Conservation (phyloP, 257 asterid species). For the Asclepias syriaca region DNA sequence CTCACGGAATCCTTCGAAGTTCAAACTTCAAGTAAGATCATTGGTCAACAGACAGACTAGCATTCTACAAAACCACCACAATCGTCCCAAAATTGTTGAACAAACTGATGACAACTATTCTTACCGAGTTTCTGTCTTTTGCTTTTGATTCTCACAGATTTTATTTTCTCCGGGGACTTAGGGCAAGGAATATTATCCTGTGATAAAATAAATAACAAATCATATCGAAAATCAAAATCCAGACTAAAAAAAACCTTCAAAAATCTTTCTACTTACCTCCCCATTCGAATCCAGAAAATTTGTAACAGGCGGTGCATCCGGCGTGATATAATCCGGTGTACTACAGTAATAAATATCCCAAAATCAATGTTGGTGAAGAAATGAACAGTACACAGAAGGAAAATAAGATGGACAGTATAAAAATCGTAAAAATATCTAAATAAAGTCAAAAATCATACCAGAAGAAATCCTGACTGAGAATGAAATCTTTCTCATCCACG, state of each 20-base stretch:
- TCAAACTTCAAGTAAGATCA: not conserved
- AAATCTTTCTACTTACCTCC: slow-evolving; percentile 23
- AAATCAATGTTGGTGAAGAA: slow-evolving; percentile 4
- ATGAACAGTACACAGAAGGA: not conserved
- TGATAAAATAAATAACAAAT: slow-evolving; percentile 8
- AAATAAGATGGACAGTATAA: not conserved
- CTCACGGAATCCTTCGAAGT: not conserved
- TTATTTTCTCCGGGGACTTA: slow-evolving; percentile 68
- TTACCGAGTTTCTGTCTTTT: slow-evolving; percentile 68
- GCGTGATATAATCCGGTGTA: slow-evolving; percentile 91
- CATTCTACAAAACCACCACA: not conserved
- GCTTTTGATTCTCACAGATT: slow-evolving; percentile 53
- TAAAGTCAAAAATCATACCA: slow-evolving; percentile 37
- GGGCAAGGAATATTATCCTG: slow-evolving; percentile 74
- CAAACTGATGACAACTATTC: not conserved
- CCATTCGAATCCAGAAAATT: slow-evolving; percentile 35
- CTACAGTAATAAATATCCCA: slow-evolving; percentile 28
- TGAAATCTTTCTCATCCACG: slow-evolving; percentile 50
- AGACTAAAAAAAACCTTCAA: not conserved
- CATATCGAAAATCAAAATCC: not conserved
- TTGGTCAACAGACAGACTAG: not conserved
- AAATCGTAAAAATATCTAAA: not conserved
- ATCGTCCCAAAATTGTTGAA: not conserved
- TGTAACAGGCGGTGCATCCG: slow-evolving; percentile 52
- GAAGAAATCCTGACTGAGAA: slow-evolving; percentile 97